These are phyloP conservation scores for Xylariaceae sp. DNA, from an alignment of 2,329 filamentous ascomycete species.

Conservation along the genomic window DNA sequence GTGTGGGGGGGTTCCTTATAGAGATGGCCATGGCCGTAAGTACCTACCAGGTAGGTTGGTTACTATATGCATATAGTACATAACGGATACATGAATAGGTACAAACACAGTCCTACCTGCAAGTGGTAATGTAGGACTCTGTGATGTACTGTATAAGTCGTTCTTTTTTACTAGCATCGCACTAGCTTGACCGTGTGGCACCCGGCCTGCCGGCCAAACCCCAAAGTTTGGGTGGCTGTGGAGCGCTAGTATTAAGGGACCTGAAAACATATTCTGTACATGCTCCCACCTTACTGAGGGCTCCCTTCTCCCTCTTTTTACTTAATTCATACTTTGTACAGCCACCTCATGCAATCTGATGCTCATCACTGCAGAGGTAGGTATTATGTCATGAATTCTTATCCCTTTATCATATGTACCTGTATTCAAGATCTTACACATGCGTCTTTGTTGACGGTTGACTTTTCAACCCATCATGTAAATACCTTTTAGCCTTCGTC, in stretches of 20 bases:
- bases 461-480: neutral
- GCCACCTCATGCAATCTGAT: neutral
- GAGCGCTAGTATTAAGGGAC: neutral
- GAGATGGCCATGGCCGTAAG: neutral
- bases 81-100: neutral
- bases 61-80: too few species aligned
- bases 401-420: neutral
- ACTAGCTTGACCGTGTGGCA: neutral
- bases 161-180: neutral
- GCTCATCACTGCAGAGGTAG: neutral
- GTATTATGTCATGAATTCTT: neutral
- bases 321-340: neutral
- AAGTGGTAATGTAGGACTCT: too few species aligned
- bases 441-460: neutral
- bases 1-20: neutral
- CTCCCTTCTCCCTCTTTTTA: neutral
- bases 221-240: neutral
- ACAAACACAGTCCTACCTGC: neutral
- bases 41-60: too few species aligned
- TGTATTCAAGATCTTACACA: neutral
- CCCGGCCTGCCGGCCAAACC: neutral
- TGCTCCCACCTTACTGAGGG: neutral
- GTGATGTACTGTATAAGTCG: too few species aligned
- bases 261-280: neutral
- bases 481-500: neutral